phyloP scores from a whole-genome alignment of 495 filamentous ascomycete species.

The Viridothelium virens region DNA sequence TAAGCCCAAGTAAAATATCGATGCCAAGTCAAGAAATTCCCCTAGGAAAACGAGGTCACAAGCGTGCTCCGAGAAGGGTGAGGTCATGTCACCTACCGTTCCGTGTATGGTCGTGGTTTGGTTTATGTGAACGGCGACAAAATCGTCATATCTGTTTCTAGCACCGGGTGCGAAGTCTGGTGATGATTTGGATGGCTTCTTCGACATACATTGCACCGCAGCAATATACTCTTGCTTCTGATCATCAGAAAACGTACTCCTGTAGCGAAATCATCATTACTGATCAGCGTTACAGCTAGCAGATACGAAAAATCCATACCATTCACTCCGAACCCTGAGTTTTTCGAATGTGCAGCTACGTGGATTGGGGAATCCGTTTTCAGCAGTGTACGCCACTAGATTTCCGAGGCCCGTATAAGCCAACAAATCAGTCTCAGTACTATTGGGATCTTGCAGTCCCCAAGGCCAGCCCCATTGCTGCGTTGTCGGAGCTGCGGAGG shows the following conservation, averaged over 20 bases:
- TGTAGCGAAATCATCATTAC: not conserved
- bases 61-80: not conserved
- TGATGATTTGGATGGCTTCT: conserved; percentile 42
- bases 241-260: conserved; percentile 34
- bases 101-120: conserved; percentile 55
- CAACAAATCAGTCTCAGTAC: conserved; percentile 21
- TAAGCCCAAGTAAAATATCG: conserved; percentile 57
- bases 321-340: conserved; percentile 33
- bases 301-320: conserved; percentile 21
- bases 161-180: conserved; percentile 41
- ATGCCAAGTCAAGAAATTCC: conserved; percentile 64
- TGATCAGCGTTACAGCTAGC: not conserved
- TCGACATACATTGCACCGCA: conserved; percentile 57
- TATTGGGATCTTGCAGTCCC: conserved; percentile 6
- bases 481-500: not conserved
- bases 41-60: conserved; percentile 29
- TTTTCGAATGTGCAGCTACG: conserved; percentile 29
- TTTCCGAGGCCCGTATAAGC: conserved; percentile 26
- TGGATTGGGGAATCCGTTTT: conserved; percentile 23
- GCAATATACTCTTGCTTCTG: conserved; percentile 54
- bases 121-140: conserved; percentile 59
- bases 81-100: conserved; percentile 34
- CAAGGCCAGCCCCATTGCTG: conserved; percentile 3
- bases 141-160: conserved; percentile 60
- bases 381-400: conserved; percentile 21